Percentiles rank a stretch among this genome's conserved stretches.
phyloP scores from a whole-genome alignment of 768 basidiomycete genomes.

The Amanita molliuscula region DNA sequence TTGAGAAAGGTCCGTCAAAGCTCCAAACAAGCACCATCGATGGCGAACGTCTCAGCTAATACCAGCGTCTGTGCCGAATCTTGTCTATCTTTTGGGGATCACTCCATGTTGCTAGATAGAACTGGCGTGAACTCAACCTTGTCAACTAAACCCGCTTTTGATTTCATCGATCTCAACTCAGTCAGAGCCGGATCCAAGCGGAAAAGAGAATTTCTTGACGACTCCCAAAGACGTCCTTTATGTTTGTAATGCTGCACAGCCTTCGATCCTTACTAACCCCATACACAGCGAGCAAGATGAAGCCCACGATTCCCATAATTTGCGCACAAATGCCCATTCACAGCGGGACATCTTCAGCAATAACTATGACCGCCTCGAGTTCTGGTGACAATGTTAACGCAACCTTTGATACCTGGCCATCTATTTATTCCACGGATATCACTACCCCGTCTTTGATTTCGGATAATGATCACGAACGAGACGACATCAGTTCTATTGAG shows the following conservation, averaged over 20 bases:
- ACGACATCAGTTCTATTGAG: constrained; percentile 41
- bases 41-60: not conserved
- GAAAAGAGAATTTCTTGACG: constrained; percentile 14
- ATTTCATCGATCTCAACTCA: not conserved
- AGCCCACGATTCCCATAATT: not conserved
- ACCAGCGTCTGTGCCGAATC: not conserved
- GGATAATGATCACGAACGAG: constrained; percentile 47
- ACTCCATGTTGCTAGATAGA: not conserved
- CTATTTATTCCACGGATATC: constrained; percentile 20
- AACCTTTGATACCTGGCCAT: constrained; percentile 12
- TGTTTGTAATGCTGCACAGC: constrained; percentile 8
- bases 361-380: not conserved
- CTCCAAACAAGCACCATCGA: not conserved
- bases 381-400: constrained; percentile 4
- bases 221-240: constrained; percentile 6
- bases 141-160: not conserved
- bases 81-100: not conserved
- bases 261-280: not conserved
- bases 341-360: not conserved
- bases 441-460: constrained; percentile 69
- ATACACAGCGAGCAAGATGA: not conserved
- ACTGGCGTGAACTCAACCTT: not conserved
- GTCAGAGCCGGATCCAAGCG: constrained; percentile 17
- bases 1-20: constrained; percentile 42
- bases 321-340: not conserved